Percentiles rank a stretch among this genome's conserved stretches.
Evolutionary conservation across 202 grass and related monocot species (phyloP).

Genomic region (Elaeis oleifera): DNA sequence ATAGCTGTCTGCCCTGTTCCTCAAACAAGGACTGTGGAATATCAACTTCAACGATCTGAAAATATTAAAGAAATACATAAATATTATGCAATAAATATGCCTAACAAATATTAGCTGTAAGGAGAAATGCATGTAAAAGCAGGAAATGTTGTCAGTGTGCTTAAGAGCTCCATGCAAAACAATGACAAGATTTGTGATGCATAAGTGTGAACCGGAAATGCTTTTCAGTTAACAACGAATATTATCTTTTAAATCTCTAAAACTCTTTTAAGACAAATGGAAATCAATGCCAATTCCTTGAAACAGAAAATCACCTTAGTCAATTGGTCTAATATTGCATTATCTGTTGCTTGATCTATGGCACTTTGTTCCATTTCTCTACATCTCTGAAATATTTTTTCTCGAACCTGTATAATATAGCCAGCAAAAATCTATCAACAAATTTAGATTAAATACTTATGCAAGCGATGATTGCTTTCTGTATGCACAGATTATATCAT

Average conservation of each 20-base stretch:
- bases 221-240: not conserved
- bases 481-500: no score
- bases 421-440: constrained; percentile 3
- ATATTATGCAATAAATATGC: no score
- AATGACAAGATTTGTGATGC: not conserved
- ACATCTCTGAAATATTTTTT: constrained; percentile 82
- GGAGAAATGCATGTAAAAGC: no score
- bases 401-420: constrained; percentile 38
- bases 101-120: no score
- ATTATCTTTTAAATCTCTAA: not conserved
- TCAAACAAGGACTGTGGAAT: constrained; percentile 83
- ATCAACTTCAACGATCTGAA: constrained; percentile 88
- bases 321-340: constrained; percentile 88
- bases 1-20: constrained; percentile 91
- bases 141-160: no score
- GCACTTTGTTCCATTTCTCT: constrained; percentile 86
- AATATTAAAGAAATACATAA: constrained; percentile 20
- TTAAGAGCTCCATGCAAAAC: no score
- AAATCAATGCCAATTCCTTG: not conserved
- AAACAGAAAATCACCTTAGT: constrained; percentile 37
- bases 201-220: not conserved
- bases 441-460: not conserved
- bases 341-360: constrained; percentile 96
- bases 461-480: not conserved
- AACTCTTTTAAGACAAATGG: not conserved